Base-by-base conservation (phyloP, 1,284 basidiomycete species). In the Crucibulum cyathiforme region DNA sequence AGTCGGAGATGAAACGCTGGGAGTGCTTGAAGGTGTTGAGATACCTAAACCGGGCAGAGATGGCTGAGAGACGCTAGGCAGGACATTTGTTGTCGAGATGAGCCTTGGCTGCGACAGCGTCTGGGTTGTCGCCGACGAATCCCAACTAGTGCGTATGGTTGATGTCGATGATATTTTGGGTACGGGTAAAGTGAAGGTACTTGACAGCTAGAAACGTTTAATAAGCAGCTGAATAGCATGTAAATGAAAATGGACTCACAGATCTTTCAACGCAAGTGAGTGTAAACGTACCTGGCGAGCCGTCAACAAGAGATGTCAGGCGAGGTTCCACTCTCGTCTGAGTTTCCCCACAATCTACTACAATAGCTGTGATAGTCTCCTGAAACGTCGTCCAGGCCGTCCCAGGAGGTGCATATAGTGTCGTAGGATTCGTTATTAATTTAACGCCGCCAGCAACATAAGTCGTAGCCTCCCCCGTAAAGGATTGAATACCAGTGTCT, bases 321-420 rank as follows among this genome's bases (percentile, higher is more conserved):
- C 60, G 62, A n/a, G 68, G 66, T 55, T 69, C 68, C 53, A 65
- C 57, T 13, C 66, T 58, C 17, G 62, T 66, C 49, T 68, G 65
- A 10, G 65, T 68, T 54, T 68, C 56, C 36, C 65, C 48, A 53
- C 68, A 69, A 15, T 67, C 65, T 6, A 62, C 36, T 7, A 59
- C 24, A 24, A 65, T 36, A n/a, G 64, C 66, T 5, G 68, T 69
- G 5, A 67, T 52, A 8, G 62, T 67, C 45, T 65, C 63, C 8
- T 61, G 59, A 38, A 43, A 19, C 13, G 60, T 65, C 38, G 58
- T 60, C 66, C 68, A 69, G 36, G 64, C 66, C 9, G 61, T 60
- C 12, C 59, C 64, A 50, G 63, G 64, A 7, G 68, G 68, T 17
- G 63, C 66, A 45, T 60, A 69, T 19, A 67, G 60, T 1, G 68